phyloP scores from a whole-genome alignment of 768 basidiomycete genomes.

The Suillus tomentosus region DNA sequence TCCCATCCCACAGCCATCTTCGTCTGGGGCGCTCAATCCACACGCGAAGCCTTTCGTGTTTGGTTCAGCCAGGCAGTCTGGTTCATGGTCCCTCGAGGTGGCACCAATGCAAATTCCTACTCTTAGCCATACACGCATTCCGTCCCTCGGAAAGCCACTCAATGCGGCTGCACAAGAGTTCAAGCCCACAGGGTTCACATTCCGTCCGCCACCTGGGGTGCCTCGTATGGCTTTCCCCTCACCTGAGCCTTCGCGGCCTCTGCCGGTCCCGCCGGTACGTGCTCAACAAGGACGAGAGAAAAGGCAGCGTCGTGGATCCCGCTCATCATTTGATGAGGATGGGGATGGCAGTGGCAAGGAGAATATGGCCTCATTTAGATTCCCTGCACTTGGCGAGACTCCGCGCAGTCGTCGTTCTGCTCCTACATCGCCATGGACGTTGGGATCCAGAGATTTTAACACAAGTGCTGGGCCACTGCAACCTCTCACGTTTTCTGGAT shows the following conservation, averaged over 20 bases:
- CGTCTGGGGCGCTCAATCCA: constrained; percentile 59
- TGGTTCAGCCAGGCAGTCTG: constrained; percentile 44
- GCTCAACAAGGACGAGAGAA: constrained; percentile 77
- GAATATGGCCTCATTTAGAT: constrained; percentile 75
- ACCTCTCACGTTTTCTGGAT: constrained; percentile 69
- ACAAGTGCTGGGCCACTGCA: constrained; percentile 27
- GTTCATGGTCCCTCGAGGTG: constrained; percentile 35
- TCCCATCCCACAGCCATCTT: constrained; percentile 19
- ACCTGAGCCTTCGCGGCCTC: constrained; percentile 37
- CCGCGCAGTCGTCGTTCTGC: constrained; percentile 52
- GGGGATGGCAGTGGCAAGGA: constrained; percentile 55
- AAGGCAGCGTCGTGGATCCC: constrained; percentile 62
- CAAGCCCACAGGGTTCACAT: constrained; percentile 76
- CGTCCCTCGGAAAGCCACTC: constrained; percentile 65
- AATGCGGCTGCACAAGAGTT: constrained; percentile 82
- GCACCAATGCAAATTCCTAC: constrained; percentile 41
- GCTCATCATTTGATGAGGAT: constrained; percentile 28
- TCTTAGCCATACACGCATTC: constrained; percentile 38
- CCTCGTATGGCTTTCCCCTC: constrained; percentile 52
- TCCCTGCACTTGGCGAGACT: constrained; percentile 59
- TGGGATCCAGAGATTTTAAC: constrained; percentile 26
- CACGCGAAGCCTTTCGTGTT: constrained; percentile 86
- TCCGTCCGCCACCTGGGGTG: constrained; percentile 68
- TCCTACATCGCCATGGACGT: constrained; percentile 40
- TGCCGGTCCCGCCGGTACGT: constrained; percentile 38